These are phyloP conservation scores for Thuja plicata DNA, from an alignment of 83 land plant species.

Conservation along the genomic window DNA sequence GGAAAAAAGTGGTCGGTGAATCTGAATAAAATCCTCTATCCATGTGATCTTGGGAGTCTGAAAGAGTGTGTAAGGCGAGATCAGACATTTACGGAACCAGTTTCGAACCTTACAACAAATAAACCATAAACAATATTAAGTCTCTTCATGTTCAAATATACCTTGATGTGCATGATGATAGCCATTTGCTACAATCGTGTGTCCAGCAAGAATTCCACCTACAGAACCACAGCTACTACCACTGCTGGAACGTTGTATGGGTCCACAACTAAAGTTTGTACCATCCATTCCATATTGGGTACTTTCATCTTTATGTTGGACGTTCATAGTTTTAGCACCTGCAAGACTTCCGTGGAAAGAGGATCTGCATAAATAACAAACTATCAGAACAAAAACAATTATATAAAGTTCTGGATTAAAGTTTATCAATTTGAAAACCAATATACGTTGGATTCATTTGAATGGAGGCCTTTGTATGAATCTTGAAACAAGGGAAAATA, in stretches of 20 bases:
- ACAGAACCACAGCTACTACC: slow-evolving; percentile 8
- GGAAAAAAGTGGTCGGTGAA: neutral
- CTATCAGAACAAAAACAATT: neutral
- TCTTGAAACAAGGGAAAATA: slow-evolving; percentile 1
- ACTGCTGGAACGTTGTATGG: slow-evolving; percentile 5
- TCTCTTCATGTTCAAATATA: neutral
- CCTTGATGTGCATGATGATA: slow-evolving; percentile 5
- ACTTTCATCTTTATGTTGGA: slow-evolving; percentile 5
- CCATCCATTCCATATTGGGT: neutral
- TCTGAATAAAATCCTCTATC: slow-evolving; percentile 2
- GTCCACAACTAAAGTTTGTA: neutral
- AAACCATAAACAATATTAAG: neutral
- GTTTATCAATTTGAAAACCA: neutral
- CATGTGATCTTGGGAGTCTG: neutral
- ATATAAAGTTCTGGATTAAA: neutral
- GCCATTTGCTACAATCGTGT: neutral
- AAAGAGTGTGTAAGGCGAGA: neutral
- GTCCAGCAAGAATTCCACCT: neutral
- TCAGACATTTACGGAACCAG: slow-evolving; percentile 1
- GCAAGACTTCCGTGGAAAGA: neutral
- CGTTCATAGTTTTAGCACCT: slow-evolving; percentile 2
- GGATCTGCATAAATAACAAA: slow-evolving; percentile 6
- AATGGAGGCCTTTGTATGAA: neutral
- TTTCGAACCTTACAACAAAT: neutral
- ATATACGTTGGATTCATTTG: neutral